phyloP scores from a whole-genome alignment of 2,329 filamentous ascomycete genomes.

The Fusarium nematophilum region DNA sequence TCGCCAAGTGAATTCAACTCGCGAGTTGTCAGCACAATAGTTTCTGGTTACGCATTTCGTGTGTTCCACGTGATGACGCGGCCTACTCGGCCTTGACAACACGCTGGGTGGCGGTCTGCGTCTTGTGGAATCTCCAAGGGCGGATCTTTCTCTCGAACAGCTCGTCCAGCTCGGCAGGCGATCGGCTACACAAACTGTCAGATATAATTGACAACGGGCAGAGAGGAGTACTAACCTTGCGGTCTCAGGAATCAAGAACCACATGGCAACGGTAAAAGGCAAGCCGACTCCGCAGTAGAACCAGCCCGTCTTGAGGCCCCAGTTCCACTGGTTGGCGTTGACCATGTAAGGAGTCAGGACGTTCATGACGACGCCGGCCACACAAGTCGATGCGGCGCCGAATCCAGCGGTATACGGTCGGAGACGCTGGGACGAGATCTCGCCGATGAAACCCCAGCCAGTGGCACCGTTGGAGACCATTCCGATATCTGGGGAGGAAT shows the following conservation, averaged over 20 bases:
- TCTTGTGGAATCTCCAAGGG: conserved; percentile 28
- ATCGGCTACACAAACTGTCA: conserved; percentile 3
- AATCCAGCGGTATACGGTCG: conserved; percentile 47
- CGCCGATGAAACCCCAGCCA: conserved; percentile 46
- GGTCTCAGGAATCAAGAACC: conserved; percentile 46
- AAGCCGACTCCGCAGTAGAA: conserved; percentile 44
- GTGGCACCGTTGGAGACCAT: conserved; percentile 23
- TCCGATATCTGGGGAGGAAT: conserved; percentile 3
- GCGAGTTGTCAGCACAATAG: too few species aligned
- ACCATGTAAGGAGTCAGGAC: conserved; percentile 48
- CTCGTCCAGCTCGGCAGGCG: conserved; percentile 48
- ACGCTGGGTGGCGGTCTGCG: conserved; percentile 8
- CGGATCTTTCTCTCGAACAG: conserved; percentile 42
- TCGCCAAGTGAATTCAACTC: too few species aligned
- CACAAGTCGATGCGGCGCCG: conserved; percentile 41
- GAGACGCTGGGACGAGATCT: conserved; percentile 51
- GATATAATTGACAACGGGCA: background rate
- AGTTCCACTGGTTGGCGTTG: conserved; percentile 46
- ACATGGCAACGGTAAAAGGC: conserved; percentile 41
- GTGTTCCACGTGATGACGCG: too few species aligned
- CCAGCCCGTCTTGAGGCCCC: conserved; percentile 48
- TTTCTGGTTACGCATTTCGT: too few species aligned
- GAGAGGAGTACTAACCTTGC: conserved; percentile 15
- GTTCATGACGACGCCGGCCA: conserved; percentile 41
- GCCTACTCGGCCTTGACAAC: background rate